Base-by-base conservation (phyloP, 2,329 filamentous ascomycete genomes). In the Paecilomyces formosus region DNA sequence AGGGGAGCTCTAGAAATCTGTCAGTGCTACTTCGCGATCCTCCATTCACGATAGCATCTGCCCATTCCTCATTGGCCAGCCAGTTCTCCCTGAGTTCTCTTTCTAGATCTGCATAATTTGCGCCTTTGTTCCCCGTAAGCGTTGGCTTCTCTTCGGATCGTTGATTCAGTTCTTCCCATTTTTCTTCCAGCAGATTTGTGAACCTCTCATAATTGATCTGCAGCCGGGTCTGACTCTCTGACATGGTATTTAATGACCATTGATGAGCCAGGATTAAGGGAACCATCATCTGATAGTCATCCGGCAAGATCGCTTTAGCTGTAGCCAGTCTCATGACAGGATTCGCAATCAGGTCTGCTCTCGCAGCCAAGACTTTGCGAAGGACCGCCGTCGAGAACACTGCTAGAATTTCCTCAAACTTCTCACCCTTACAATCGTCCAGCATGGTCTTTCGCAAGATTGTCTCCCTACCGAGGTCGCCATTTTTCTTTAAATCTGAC, bases 391-490 rank as follows among this genome's bases (percentile, higher is more conserved):
- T 89, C 1, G 93, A 97, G 67, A 99, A 95, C 0, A 85, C 81
- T 2, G 90, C 85, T 28, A 97, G 80, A 1, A 96, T 78, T 69
- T 99, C 94, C 70, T 92, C 92, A 57, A 97, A 84, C 62, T 90
- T 87, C 57, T 96, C 92, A 5, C 93, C 93, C 64, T 89, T 92
- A 76, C 94, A 99, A 66, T 99, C 93, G 70, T 99, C 94, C 55
- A 99, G 79, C 90, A 97, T 96, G 0, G 91, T 96, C 78, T 96
- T 97, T 55, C 94, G 85, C 31, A 97, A 76, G 0, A 95, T 83
- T 0, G 84, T 83, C 68, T 96, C 92, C 55, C 90, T 82, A 2
- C 91, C 90, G 8, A 97, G 79, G 0, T 88, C 79, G 30, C 92
- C 92, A 76, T 85, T 90, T 77, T 95, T 96, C 78, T 97, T 97